These are phyloP conservation scores for Cladosporium sp. DNA, from an alignment of 2,329 filamentous ascomycete genomes.

Conservation along the genomic window DNA sequence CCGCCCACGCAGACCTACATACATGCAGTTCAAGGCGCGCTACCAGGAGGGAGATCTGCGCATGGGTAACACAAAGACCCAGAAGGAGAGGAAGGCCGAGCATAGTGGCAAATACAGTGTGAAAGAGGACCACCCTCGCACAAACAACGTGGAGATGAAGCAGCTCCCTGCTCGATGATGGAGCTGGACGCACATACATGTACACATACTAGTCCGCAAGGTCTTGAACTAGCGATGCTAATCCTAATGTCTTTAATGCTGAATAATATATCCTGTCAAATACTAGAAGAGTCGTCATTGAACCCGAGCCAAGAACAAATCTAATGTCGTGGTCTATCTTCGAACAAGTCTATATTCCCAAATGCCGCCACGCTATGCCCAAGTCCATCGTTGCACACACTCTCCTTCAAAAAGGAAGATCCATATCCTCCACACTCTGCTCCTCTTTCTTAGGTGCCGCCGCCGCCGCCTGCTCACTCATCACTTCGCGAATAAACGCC, in stretches of 20 bases:
- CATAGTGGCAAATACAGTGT: constrained; percentile 46
- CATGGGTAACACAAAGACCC: constrained; percentile 52
- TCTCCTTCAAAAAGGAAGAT: constrained; percentile 55
- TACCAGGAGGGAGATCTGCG: constrained; percentile 74
- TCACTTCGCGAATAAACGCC: constrained; percentile 60
- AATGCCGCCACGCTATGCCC: background rate
- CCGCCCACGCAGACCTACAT: constrained; percentile 6
- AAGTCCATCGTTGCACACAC: background rate
- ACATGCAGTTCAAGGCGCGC: constrained; percentile 10
- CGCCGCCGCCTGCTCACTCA: constrained; percentile 37
- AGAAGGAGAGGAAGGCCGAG: constrained; percentile 47
- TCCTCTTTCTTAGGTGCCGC: constrained; percentile 38
- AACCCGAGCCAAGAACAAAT: background rate
- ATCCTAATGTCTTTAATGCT: constrained; percentile 8
- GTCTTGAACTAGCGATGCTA: background rate
- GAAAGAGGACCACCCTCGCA: constrained; percentile 34
- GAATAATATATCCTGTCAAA: too few species aligned
- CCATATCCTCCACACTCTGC: constrained; percentile 63
- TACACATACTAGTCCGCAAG: background rate
- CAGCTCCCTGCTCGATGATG: constrained; percentile 24
- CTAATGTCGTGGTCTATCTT: background rate
- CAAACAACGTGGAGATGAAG: constrained; percentile 67
- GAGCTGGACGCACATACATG: background rate
- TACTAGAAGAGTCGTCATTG: too few species aligned
- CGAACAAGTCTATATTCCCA: background rate